A percentile compares a stretch with the other conserved stretches of the same genome.
Evolutionary conservation across 352 stramenopile genomes (phyloP).

Genomic region (Sclerospora graminicola): DNA sequence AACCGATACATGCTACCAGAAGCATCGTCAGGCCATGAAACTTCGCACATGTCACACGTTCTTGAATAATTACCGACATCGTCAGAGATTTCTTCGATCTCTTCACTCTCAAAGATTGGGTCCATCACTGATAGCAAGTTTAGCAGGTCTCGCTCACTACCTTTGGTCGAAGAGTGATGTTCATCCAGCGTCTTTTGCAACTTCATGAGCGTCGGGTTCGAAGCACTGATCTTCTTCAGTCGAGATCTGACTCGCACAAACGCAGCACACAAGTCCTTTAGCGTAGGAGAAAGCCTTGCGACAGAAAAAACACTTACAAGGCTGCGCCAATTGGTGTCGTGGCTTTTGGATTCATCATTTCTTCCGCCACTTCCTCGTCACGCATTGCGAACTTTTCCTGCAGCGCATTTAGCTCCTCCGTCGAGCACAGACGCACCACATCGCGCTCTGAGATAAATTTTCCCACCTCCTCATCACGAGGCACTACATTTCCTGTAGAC

Average conservation of each 20-base stretch:
- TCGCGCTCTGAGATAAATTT: constrained; percentile 57
- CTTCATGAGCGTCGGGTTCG: constrained; percentile 58
- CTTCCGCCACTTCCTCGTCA: constrained; percentile 42
- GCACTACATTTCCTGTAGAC: constrained; percentile 57
- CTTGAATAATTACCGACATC: constrained; percentile 4
- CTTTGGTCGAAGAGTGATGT: constrained; percentile 12
- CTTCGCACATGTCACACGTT: constrained; percentile 74
- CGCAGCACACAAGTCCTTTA: background rate
- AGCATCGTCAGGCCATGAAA: constrained; percentile 70
- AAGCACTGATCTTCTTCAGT: constrained; percentile 51
- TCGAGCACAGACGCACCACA: constrained; percentile 59
- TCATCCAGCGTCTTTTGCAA: constrained; percentile 70
- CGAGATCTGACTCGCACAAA: constrained; percentile 28
- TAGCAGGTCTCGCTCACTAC: constrained; percentile 32
- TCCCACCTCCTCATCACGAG: constrained; percentile 38
- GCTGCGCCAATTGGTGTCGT: constrained; percentile 43
- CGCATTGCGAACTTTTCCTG: constrained; percentile 57
- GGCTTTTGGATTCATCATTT: constrained; percentile 51
- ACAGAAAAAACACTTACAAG: constrained; percentile 21
- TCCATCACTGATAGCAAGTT: constrained; percentile 56
- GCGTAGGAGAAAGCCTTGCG: background rate
- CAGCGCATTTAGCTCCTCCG: constrained; percentile 43
- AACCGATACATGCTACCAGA: constrained; percentile 44
- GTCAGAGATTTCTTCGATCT: constrained; percentile 37
- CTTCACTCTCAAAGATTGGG: constrained; percentile 58